Evolutionary conservation across 2,329 filamentous ascomycete species (phyloP), one percentile per base, ranked within the genome.

Genomic region (Scedosporium dehoogii): DNA sequence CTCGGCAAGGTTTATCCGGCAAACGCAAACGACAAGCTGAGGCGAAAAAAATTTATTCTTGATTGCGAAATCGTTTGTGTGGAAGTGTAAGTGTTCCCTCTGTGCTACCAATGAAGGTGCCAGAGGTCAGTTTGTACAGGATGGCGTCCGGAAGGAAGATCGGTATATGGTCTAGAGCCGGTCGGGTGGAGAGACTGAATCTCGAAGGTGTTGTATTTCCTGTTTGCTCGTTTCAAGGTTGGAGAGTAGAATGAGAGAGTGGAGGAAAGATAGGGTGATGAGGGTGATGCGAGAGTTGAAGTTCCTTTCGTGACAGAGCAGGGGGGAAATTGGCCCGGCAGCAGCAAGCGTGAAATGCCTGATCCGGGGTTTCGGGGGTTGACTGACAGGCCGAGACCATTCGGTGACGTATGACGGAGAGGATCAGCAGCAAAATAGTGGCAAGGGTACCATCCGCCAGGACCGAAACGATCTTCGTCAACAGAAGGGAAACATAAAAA

Each of bases 361-460:
- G 51, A 55, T 55, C 51, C 51, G 51, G 51, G 51, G 51, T 55
- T 55, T 55, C 51, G 51, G 51, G 23, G 51, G 51, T 55, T 23
- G 21, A 23, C 23, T 27, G 23, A 23, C 18, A 55, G 51, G 12
- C 12, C 18, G 51, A 55, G 12, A 23, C 18, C 12, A 23, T 1
- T 55, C 23, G 23, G 51, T 55, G 51, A 55, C 51, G 51, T 55
- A 23, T n/a, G 44, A 48, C 21, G 21, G 21, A 48, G 51, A 55
- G 18, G 51, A 55, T 55, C 51, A 25, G 23, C 33, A 38, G 33
- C 33, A 38, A 38, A 38, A 38, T 1, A 38, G 33, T 38, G 33
- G 33, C 33, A 38, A 38, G 33, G 33, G 33, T 38, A 38, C 33
- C 33, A 38, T 38, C 10, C 33, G 33, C 33, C 33, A 38, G 33